Evolutionary conservation across 352 stramenopile genomes (phyloP).

Genomic region (Phytophthora citricola): DNA sequence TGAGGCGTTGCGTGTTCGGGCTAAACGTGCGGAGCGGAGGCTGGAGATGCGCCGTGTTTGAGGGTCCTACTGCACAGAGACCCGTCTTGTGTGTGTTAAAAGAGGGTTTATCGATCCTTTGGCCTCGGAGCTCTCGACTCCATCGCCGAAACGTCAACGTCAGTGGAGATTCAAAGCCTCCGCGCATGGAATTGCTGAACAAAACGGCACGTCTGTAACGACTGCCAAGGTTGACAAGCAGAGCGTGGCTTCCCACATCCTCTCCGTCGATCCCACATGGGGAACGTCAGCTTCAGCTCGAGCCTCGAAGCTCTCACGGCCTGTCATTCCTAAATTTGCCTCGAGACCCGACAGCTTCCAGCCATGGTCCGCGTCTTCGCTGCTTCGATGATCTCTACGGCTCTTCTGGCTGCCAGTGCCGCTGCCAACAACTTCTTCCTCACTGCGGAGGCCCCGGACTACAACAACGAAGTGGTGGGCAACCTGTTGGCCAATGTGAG

Average conservation of each 20-base stretch:
- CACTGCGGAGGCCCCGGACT: conserved; percentile 53
- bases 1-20: conserved; percentile 26
- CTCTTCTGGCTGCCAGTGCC: conserved; percentile 19
- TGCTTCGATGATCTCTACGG: conserved; percentile 21
- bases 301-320: not conserved
- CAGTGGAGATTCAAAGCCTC: conserved; percentile 20
- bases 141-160: conserved; percentile 11
- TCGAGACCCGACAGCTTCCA: not conserved
- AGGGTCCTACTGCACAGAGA: conserved; percentile 18
- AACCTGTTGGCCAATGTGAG: conserved; percentile 47
- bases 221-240: conserved; percentile 10
- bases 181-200: conserved; percentile 12
- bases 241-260: conserved; percentile 26
- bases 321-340: conserved; percentile 29
- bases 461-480: conserved; percentile 63
- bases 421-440: conserved; percentile 14
- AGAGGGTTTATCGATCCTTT: conserved; percentile 5
- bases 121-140: not conserved
- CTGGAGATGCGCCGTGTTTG: conserved; percentile 32
- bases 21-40: conserved; percentile 26
- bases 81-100: conserved; percentile 23
- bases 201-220: not conserved
- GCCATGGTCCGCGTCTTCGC: conserved; percentile 34
- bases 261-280: conserved; percentile 20
- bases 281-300: conserved; percentile 13